Percentiles rank a stretch among this genome's conserved stretches.
Conservation (phyloP, 1,139 yeast genomes). For the Yamadazyma epiphylla region DNA sequence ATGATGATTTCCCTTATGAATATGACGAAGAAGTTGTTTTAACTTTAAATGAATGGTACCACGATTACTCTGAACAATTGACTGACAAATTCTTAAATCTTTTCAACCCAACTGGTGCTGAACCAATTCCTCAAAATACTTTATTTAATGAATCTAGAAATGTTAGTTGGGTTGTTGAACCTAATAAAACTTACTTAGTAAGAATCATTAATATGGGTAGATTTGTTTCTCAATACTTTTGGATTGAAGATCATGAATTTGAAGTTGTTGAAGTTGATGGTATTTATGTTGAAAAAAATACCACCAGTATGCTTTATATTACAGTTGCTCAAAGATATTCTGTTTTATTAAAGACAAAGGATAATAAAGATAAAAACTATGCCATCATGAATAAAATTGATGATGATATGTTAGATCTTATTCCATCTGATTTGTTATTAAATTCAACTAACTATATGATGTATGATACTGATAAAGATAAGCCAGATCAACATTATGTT, state of each 20-base stretch:
- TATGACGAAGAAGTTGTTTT: conserved; percentile 62
- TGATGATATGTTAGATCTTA: conserved; percentile 60
- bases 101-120: conserved; percentile 81
- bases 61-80: conserved; percentile 43
- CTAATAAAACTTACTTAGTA: conserved; percentile 59
- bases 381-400: conserved; percentile 64
- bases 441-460: conserved; percentile 53
- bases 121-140: conserved; percentile 68
- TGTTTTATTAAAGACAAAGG: conserved; percentile 56
- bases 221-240: conserved; percentile 68
- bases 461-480: conserved; percentile 36
- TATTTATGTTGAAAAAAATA: conserved; percentile 54
- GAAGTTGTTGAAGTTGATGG: conserved; percentile 76
- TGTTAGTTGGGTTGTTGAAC: conserved; percentile 53
- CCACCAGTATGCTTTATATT: conserved; percentile 55
- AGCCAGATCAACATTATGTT: conserved; percentile 21
- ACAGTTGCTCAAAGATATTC: conserved; percentile 72
- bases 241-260: conserved; percentile 64
- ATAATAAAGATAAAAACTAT: conserved; percentile 43
- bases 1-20: conserved; percentile 51
- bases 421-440: conserved; percentile 50
- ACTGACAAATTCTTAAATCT: conserved; percentile 48
- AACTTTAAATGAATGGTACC: conserved; percentile 62
- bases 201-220: conserved; percentile 65
- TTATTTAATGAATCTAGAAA: conserved; percentile 64